These are phyloP conservation scores for Priceomyces carsonii DNA, from an alignment of 805 yeast genomes.

Conservation along the genomic window DNA sequence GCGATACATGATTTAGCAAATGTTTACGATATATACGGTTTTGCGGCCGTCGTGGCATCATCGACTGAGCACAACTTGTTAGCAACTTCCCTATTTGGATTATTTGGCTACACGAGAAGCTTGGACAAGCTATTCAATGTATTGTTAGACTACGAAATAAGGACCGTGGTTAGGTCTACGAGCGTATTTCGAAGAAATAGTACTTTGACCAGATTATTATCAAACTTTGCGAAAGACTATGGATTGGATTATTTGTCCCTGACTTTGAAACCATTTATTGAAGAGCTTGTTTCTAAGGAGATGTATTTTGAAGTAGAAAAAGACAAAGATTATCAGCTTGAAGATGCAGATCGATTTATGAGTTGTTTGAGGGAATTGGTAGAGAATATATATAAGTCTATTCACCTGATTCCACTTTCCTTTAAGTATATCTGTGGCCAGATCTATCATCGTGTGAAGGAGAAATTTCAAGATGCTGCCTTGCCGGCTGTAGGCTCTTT, in stretches of 20 bases:
- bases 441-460: slow-evolving; percentile 55
- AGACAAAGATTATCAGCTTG: slow-evolving; percentile 25
- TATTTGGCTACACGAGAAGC: slow-evolving; percentile 43
- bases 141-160: slow-evolving; percentile 63
- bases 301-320: slow-evolving; percentile 69
- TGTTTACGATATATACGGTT: slow-evolving; percentile 46
- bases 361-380: slow-evolving; percentile 57
- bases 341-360: slow-evolving; percentile 50
- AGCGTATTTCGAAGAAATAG: slow-evolving; percentile 81
- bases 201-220: slow-evolving; percentile 75
- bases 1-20: slow-evolving; percentile 29
- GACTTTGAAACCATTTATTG: slow-evolving; percentile 57
- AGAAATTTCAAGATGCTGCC: slow-evolving; percentile 63
- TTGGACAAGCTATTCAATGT: slow-evolving; percentile 50
- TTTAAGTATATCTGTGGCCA: slow-evolving; percentile 70
- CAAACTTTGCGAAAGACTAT: slow-evolving; percentile 66
- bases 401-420: slow-evolving; percentile 64
- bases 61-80: slow-evolving; percentile 68
- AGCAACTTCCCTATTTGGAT: slow-evolving; percentile 62
- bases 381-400: slow-evolving; percentile 57
- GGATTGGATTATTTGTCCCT: slow-evolving; percentile 59
- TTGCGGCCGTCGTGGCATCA: slow-evolving; percentile 64
- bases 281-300: slow-evolving; percentile 47
- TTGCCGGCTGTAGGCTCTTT: slow-evolving; percentile 80
- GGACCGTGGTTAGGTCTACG: slow-evolving; percentile 57